Evolutionary conservation across 306 rosid species (phyloP).

Genomic region (Gastrolobium bilobum): DNA sequence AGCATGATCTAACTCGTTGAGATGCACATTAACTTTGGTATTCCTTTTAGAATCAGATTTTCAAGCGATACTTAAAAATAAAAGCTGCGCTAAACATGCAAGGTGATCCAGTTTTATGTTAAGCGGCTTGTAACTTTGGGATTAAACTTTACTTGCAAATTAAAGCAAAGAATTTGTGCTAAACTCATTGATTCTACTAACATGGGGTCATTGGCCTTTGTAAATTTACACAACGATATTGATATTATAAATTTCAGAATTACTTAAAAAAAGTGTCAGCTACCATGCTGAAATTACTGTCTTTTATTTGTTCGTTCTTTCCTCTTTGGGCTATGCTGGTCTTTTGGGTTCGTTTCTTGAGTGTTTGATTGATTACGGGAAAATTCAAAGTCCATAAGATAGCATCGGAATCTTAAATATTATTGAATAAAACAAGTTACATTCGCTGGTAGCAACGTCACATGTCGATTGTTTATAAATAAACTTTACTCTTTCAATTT

Average conservation of each 20-base stretch:
- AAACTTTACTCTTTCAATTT: too few relatives aligned
- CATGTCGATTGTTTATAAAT: too few relatives aligned
- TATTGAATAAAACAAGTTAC: too few relatives aligned
- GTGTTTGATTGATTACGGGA: neutral
- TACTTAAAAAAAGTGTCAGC: conserved; percentile 17
- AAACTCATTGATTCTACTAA: neutral
- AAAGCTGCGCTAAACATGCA: too few relatives aligned
- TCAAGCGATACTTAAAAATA: neutral
- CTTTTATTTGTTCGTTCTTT: neutral
- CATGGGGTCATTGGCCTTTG: neutral
- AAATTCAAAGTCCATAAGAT: too few relatives aligned
- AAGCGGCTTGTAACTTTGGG: neutral
- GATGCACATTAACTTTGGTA: neutral
- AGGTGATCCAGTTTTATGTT: too few relatives aligned
- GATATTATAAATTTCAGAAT: conserved; percentile 30
- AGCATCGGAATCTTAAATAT: too few relatives aligned
- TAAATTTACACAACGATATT: neutral
- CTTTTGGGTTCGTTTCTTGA: neutral
- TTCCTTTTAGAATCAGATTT: neutral
- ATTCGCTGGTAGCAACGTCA: too few relatives aligned
- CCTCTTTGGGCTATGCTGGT: neutral
- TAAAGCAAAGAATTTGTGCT: neutral
- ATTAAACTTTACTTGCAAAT: neutral
- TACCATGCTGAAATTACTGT: conserved; percentile 3
- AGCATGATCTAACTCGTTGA: conserved; percentile 46